These are phyloP conservation scores for Macrolepiota fuliginosa DNA, from an alignment of 768 basidiomycete species.

Conservation along the genomic window DNA sequence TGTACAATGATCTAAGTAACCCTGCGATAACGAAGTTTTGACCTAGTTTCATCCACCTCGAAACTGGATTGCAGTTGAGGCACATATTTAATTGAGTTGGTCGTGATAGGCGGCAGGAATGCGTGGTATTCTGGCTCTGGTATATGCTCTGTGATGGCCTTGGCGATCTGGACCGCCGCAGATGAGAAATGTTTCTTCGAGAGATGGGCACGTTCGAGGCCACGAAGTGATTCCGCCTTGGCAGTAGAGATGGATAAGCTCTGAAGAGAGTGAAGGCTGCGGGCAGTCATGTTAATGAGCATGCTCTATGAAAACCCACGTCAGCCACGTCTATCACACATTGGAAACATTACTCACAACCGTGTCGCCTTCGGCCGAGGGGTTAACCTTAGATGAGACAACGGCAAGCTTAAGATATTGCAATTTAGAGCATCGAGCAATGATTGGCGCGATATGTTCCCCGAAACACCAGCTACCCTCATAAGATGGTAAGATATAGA, in stretches of 20 bases:
- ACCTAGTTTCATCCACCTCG: background rate
- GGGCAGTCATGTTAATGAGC: background rate
- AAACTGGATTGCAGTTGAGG: background rate
- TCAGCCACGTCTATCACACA: background rate
- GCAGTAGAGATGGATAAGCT: slow-evolving; percentile 2
- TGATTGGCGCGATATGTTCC: slow-evolving; percentile 2
- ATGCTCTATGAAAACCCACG: background rate
- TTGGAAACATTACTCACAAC: background rate
- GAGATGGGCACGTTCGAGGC: background rate
- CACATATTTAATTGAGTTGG: slow-evolving; percentile 1
- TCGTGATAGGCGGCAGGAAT: background rate
- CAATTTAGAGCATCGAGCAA: background rate
- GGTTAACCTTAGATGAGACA: slow-evolving; percentile 7
- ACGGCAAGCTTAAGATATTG: slow-evolving; percentile 6
- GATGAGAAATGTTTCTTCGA: slow-evolving; percentile 8
- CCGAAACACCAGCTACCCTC: slow-evolving; percentile 10
- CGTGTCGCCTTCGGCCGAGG: background rate
- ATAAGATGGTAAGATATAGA: slow-evolving; percentile 4
- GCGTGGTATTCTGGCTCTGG: background rate
- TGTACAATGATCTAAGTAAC: background rate
- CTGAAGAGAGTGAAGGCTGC: background rate
- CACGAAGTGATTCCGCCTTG: slow-evolving; percentile 4
- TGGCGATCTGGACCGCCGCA: background rate
- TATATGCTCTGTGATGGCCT: background rate
- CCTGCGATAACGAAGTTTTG: background rate